These are phyloP conservation scores for Gigaspora rosea DNA, from an alignment of 192 early-diverging fungal genomes.

Conservation along the genomic window DNA sequence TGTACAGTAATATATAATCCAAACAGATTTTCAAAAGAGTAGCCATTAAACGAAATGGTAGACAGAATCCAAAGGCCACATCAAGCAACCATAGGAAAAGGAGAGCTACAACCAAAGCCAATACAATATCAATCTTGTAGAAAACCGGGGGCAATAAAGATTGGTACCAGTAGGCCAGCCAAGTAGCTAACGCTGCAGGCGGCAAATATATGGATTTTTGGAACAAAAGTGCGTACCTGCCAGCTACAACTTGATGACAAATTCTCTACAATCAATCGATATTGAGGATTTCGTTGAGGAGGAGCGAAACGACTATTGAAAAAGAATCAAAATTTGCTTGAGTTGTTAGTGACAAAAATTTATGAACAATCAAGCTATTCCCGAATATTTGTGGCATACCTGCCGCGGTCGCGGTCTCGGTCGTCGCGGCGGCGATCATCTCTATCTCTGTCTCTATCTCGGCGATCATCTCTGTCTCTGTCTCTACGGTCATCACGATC, in stretches of 20 bases:
- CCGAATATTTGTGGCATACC: constrained; percentile 1
- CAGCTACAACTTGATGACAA: constrained; percentile 79
- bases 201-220: constrained; percentile 35
- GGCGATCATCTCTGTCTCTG: constrained; percentile 49
- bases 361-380: background rate
- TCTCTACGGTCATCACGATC: constrained; percentile 56
- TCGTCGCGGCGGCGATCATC: constrained; percentile 35
- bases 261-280: constrained; percentile 79
- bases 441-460: constrained; percentile 38
- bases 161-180: constrained; percentile 33
- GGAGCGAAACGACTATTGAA: constrained; percentile 41
- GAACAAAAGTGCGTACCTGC: constrained; percentile 67
- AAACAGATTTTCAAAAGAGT: constrained; percentile 15
- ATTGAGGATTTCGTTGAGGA: constrained; percentile 58
- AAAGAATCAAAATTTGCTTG: constrained; percentile 3
- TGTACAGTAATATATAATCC: background rate
- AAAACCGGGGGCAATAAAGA: constrained; percentile 26
- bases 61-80: background rate
- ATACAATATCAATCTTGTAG: constrained; percentile 28
- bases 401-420: constrained; percentile 41
- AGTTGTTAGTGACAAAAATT: background rate
- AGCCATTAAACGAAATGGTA: constrained; percentile 13
- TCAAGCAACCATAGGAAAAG: constrained; percentile 20
- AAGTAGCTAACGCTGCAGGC: constrained; percentile 33
- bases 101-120: constrained; percentile 30